Conservation (phyloP, 2,329 filamentous ascomycete species). For the Fusarium sp. region DNA sequence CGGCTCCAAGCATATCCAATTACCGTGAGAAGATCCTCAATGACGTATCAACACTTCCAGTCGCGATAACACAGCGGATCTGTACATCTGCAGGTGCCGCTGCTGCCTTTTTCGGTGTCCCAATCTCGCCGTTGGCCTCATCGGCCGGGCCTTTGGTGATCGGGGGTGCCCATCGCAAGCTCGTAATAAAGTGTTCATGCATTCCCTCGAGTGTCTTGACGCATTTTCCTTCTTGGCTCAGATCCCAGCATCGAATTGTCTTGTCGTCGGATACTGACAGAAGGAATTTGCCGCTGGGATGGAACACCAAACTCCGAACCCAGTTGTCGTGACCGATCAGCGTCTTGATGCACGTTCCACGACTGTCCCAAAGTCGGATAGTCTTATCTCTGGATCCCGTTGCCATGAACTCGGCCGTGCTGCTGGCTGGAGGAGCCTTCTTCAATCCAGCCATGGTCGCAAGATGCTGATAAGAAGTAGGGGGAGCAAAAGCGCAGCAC, state of each 20-base stretch:
- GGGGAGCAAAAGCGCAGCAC: slow-evolving; percentile 88
- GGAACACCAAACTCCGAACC: slow-evolving; percentile 88
- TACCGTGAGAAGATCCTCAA: slow-evolving; percentile 78
- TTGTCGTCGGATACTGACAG: slow-evolving; percentile 91
- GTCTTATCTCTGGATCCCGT: slow-evolving; percentile 92
- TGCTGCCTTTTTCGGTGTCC: slow-evolving; percentile 35
- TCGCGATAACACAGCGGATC: slow-evolving; percentile 88
- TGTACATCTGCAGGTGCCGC: slow-evolving; percentile 61
- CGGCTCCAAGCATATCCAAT: slow-evolving; percentile 27
- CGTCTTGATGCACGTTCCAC: slow-evolving; percentile 86
- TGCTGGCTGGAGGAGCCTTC: slow-evolving; percentile 79
- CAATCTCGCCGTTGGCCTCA: slow-evolving; percentile 34
- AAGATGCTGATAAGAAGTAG: slow-evolving; percentile 81
- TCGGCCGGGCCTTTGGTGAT: slow-evolving; percentile 37
- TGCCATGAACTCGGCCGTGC: slow-evolving; percentile 87
- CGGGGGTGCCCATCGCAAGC: slow-evolving; percentile 84
- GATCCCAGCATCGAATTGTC: slow-evolving; percentile 92
- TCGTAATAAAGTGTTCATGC: slow-evolving; percentile 87
- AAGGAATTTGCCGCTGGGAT: slow-evolving; percentile 91
- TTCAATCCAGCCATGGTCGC: slow-evolving; percentile 84
- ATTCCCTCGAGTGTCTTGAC: slow-evolving; percentile 84
- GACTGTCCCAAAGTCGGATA: slow-evolving; percentile 88
- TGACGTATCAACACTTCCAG: slow-evolving; percentile 80
- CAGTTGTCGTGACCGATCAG: slow-evolving; percentile 93
- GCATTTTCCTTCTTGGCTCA: slow-evolving; percentile 89